These are phyloP conservation scores for Solanum neorickii DNA, from an alignment of 257 asterid genomes.

Conservation along the genomic window DNA sequence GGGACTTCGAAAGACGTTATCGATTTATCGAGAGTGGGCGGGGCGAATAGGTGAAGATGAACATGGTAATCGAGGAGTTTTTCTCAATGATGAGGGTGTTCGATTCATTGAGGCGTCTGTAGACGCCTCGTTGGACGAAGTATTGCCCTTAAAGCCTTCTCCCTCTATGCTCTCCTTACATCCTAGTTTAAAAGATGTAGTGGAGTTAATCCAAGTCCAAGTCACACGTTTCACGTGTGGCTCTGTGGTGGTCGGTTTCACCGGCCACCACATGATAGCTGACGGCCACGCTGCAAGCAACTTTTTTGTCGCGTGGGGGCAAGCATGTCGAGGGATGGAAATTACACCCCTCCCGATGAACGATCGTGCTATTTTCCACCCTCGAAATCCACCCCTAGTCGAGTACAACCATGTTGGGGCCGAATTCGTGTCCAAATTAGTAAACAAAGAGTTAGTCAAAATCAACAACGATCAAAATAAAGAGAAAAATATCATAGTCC, in stretches of 20 bases:
- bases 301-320: slow-evolving; percentile 76
- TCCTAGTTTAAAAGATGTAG: slow-evolving; percentile 41
- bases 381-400: slow-evolving; percentile 34
- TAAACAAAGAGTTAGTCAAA: slow-evolving; percentile 5
- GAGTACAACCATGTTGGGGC: slow-evolving; percentile 56
- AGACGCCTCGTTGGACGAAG: slow-evolving; percentile 30
- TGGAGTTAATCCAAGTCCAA: slow-evolving; percentile 62
- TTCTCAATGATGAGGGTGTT: slow-evolving; percentile 57
- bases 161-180: slow-evolving; percentile 45
- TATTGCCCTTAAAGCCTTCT: slow-evolving; percentile 32
- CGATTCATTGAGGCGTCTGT: slow-evolving; percentile 60
- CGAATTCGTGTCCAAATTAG: slow-evolving; percentile 23
- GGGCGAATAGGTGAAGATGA: slow-evolving; percentile 49
- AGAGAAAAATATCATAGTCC: slow-evolving; percentile 33
- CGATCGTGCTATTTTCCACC: slow-evolving; percentile 42
- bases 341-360: slow-evolving; percentile 36
- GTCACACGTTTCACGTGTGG: slow-evolving; percentile 69
- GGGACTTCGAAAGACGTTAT: slow-evolving; percentile 51
- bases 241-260: slow-evolving; percentile 62
- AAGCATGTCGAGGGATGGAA: slow-evolving; percentile 34
- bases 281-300: slow-evolving; percentile 61
- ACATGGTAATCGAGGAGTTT: slow-evolving; percentile 25
- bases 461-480: background rate
- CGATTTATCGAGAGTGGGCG: slow-evolving; percentile 56
- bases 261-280: slow-evolving; percentile 63